A percentile compares a stretch with the other conserved stretches of the same genome.
Conservation (phyloP, 2,329 filamentous ascomycete species). For the Boeremia lycopersici region DNA sequence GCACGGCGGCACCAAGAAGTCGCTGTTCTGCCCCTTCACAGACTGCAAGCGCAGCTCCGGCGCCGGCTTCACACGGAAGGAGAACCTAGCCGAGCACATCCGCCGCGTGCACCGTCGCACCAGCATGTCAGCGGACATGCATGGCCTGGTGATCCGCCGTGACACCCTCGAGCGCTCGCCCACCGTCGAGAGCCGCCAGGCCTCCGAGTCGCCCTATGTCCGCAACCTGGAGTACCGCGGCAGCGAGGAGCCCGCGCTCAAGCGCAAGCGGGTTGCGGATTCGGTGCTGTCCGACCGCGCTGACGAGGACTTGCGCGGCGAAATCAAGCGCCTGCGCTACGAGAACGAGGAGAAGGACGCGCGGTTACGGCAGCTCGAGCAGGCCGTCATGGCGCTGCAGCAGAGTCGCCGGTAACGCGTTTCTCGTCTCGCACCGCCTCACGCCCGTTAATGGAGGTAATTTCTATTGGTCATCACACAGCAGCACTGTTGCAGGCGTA, state of each 20-base stretch:
- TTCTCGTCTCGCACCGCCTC: not conserved
- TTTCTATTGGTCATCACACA: constrained; percentile 8
- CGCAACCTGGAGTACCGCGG: constrained; percentile 30
- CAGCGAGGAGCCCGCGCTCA: constrained; percentile 35
- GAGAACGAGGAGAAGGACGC: constrained; percentile 52
- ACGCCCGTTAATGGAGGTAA: not conserved
- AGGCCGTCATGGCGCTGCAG: constrained; percentile 43
- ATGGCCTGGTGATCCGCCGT: constrained; percentile 39
- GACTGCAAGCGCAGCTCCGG: constrained; percentile 90
- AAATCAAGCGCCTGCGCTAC: constrained; percentile 49
- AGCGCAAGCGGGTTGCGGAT: constrained; percentile 43
- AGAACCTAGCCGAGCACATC: constrained; percentile 93
- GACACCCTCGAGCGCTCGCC: constrained; percentile 28
- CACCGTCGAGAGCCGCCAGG: constrained; percentile 28
- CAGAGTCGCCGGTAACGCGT: constrained; percentile 24
- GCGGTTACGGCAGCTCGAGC: constrained; percentile 44
- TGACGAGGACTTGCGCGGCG: constrained; percentile 44
- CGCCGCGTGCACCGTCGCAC: constrained; percentile 74
- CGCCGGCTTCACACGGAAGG: constrained; percentile 88
- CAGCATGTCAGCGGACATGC: constrained; percentile 45
- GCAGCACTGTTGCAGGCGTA: constrained; percentile 7
- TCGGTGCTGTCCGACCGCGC: constrained; percentile 29
- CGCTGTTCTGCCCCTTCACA: constrained; percentile 80
- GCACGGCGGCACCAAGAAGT: constrained; percentile 85
- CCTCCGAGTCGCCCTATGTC: constrained; percentile 34